Base-by-base conservation (phyloP, 2,329 filamentous ascomycete genomes). In the Fusarium nodosum region DNA sequence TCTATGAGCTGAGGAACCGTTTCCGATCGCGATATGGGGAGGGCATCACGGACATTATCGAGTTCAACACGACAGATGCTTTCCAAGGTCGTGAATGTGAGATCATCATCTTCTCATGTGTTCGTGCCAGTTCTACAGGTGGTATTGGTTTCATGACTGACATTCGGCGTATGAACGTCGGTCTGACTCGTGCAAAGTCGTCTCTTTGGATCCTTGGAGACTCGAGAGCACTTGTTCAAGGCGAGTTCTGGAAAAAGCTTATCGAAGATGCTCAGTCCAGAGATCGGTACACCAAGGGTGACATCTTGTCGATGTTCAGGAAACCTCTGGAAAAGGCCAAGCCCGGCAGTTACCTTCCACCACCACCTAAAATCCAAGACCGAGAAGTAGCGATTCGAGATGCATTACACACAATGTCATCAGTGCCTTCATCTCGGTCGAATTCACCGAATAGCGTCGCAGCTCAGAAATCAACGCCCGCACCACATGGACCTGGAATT, bases 141-240 rank as follows among this genome's bases (percentile, higher is more conserved):
- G 94, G 95, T 75, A 97, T 99, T 76, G 96, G 96, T 85, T 99
- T 99, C 88, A 91, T 99, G 87, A 92, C 93, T 56, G 96, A 99
- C 78, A 97, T 99, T 76, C 90, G 96, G 62, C 95, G 96, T 85
- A 98, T 99, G 97, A 99, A 99, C 79, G 96, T 99, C 75, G 96
- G 96, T 82, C 85, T 99, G 64, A 99, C 96, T 24, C 91, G 96
- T 84, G 97, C 96, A 7, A 97, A 97, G 79, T 97, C 93, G 12
- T 97, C 95, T 34, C 86, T 99, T 12, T 99, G 95, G 93, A 95
- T 99, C 60, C 86, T 99, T 28, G 96, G 96, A 71, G 97, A 98
- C 79, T 96, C 96, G 0, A 87, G 91, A 60, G 93, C 94, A 34
- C 85, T 99, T 54, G 84, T 91, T 26, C 92, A 97, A 76, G 96